Evolutionary conservation across 2,329 filamentous ascomycete genomes (phyloP).

Genomic region (Exophiala sideris): DNA sequence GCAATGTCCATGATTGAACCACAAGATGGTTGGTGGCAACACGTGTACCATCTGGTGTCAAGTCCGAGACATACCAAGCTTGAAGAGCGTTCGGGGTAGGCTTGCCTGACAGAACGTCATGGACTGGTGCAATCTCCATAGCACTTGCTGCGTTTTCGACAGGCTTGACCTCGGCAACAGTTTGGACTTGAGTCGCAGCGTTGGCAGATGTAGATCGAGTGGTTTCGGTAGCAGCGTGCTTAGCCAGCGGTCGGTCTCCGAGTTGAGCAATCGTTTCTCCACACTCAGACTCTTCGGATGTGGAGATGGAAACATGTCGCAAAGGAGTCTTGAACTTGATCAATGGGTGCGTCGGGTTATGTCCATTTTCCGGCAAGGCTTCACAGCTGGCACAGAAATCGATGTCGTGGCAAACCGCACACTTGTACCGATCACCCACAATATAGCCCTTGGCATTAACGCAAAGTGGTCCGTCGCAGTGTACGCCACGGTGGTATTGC

Average conservation of each 20-base stretch:
- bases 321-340: conserved; percentile 97
- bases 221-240: conserved; percentile 53
- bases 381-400: conserved; percentile 97
- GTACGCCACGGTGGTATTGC: conserved; percentile 74
- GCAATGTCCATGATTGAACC: conserved; percentile 85
- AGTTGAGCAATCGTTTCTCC: conserved; percentile 64
- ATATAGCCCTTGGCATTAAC: conserved; percentile 62
- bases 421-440: conserved; percentile 88
- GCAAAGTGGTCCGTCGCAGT: conserved; percentile 92
- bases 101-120: conserved; percentile 27
- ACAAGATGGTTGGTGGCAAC: conserved; percentile 71
- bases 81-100: conserved; percentile 51
- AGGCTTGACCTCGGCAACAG: conserved; percentile 69
- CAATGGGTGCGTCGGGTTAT: conserved; percentile 94
- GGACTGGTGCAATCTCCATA: conserved; percentile 2
- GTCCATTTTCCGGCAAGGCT: conserved; percentile 74
- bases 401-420: conserved; percentile 87
- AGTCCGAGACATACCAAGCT: conserved; percentile 73
- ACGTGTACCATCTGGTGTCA: conserved; percentile 71
- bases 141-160: conserved; percentile 39
- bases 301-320: conserved; percentile 81
- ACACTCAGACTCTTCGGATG: conserved; percentile 70
- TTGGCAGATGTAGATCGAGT: conserved; percentile 48
- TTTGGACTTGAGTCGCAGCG: conserved; percentile 63
- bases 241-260: conserved; percentile 60